Evolutionary conservation across 306 rosid species (phyloP).

Genomic region (Pyrus pyrifolia): DNA sequence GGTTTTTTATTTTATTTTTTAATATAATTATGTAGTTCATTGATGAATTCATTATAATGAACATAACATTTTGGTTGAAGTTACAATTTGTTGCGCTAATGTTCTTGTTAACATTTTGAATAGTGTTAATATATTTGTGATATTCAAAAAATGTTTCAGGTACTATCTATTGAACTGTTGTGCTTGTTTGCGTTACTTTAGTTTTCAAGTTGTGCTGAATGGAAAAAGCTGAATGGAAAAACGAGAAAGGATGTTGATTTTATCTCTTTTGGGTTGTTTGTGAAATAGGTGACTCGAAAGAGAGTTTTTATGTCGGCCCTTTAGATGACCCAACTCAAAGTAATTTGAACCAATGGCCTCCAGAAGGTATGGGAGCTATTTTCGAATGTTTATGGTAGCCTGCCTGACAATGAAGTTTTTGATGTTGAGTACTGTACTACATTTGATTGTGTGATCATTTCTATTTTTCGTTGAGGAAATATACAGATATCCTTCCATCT

Average conservation of each 20-base stretch:
- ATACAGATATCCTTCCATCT: slow-evolving; percentile 53
- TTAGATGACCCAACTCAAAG: slow-evolving; percentile 30
- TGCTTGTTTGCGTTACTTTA: background rate
- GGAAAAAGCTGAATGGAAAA: background rate
- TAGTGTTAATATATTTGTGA: too few species aligned
- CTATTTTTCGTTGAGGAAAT: slow-evolving; percentile 14
- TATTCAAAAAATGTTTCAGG: background rate
- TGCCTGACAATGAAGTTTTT: background rate
- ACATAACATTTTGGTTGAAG: background rate
- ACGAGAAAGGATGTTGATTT: background rate
- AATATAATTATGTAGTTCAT: too few species aligned
- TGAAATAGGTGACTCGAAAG: slow-evolving; percentile 71
- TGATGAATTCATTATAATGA: background rate
- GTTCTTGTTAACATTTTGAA: too few species aligned
- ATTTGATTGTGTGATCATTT: slow-evolving; percentile 1
- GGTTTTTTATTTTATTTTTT: too few species aligned
- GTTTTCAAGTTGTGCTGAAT: background rate
- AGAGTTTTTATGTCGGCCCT: slow-evolving; percentile 63
- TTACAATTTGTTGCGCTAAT: background rate
- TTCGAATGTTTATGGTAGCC: background rate
- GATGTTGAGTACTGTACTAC: background rate
- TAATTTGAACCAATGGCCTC: slow-evolving; percentile 78
- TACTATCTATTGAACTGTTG: background rate
- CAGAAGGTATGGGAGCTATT: slow-evolving; percentile 36
- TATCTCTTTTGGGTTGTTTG: background rate